Evolutionary conservation across 2,329 filamentous ascomycete genomes (phyloP).

Genomic region (Fusarium virguliforme): DNA sequence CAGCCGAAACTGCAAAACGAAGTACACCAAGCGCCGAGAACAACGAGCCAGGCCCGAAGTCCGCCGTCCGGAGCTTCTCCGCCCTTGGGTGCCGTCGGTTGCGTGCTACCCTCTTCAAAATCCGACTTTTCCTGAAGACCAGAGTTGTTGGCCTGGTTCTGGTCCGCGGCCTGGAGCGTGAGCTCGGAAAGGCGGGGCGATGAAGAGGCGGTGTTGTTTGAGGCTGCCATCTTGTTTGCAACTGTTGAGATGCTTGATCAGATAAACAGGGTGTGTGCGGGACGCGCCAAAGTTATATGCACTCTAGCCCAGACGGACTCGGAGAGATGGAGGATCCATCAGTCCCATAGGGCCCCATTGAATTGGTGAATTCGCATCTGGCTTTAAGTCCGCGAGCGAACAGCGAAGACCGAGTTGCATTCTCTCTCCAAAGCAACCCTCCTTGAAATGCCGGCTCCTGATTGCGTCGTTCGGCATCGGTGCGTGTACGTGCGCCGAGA

Average conservation of each 20-base stretch:
- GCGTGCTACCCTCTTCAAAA: slow-evolving; percentile 26
- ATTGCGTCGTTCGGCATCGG: slow-evolving; percentile 34
- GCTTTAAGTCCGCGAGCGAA: slow-evolving; percentile 34
- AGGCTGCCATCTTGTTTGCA: slow-evolving; percentile 18
- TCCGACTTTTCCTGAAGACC: slow-evolving; percentile 28
- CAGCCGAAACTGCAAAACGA: slow-evolving; percentile 62
- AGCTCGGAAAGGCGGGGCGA: slow-evolving; percentile 33
- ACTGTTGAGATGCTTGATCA: slow-evolving; percentile 21
- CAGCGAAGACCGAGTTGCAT: neutral
- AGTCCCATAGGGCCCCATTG: slow-evolving; percentile 20
- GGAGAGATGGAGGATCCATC: slow-evolving; percentile 9
- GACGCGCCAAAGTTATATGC: slow-evolving; percentile 20
- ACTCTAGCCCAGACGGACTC: neutral
- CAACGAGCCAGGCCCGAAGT: slow-evolving; percentile 58
- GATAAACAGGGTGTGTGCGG: slow-evolving; percentile 11
- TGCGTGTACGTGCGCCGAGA: rapidly evolving
- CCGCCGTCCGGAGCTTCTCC: slow-evolving; percentile 36
- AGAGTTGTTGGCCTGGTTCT: slow-evolving; percentile 16
- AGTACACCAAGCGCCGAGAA: slow-evolving; percentile 60
- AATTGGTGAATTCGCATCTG: neutral
- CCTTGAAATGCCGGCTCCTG: neutral
- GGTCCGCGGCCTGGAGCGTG: slow-evolving; percentile 24
- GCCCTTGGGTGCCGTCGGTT: neutral
- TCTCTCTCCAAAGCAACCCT: neutral
- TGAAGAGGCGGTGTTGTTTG: slow-evolving; percentile 1